Evolutionary conservation across 2,329 filamentous ascomycete genomes (phyloP).

Genomic region (Aspergillus sp.): DNA sequence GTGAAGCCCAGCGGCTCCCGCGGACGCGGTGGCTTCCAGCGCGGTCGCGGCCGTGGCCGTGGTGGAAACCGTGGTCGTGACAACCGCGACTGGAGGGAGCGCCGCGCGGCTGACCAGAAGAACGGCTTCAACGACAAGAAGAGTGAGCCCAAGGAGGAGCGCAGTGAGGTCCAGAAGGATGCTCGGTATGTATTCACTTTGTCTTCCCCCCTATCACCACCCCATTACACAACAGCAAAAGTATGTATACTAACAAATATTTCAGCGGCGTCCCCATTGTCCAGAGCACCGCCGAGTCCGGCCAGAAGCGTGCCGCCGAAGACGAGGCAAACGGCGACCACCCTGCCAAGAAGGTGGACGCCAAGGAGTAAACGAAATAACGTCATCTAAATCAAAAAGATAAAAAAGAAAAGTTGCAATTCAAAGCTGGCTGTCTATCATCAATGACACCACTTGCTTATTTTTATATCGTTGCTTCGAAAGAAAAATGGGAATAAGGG

Average conservation of each 20-base stretch:
- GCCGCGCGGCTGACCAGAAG: constrained; percentile 47
- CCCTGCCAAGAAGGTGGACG: constrained; percentile 52
- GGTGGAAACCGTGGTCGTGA: constrained; percentile 40
- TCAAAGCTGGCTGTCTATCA: not conserved
- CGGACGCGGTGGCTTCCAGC: constrained; percentile 40
- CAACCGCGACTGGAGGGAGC: constrained; percentile 47
- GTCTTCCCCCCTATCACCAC: not conserved
- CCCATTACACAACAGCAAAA: not conserved
- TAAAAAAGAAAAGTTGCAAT: not conserved
- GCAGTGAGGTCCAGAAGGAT: constrained; percentile 42
- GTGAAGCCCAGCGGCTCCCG: constrained; percentile 58
- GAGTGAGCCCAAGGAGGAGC: constrained; percentile 22
- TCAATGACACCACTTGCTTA: constrained; percentile 4
- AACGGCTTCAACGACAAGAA: constrained; percentile 38
- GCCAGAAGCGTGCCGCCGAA: constrained; percentile 50
- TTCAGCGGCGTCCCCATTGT: constrained; percentile 48
- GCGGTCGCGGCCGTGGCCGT: constrained; percentile 48
- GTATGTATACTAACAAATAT: not conserved
- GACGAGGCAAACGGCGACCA: constrained; percentile 34
- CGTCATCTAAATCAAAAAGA: not conserved
- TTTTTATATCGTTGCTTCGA: constrained; percentile 20
- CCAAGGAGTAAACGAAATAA: constrained; percentile 40
- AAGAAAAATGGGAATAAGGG: not conserved
- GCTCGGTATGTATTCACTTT: constrained; percentile 35
- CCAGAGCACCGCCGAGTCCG: constrained; percentile 39